These are phyloP conservation scores for Diaporthe helianthi DNA, from an alignment of 2,329 filamentous ascomycete species.

Conservation along the genomic window DNA sequence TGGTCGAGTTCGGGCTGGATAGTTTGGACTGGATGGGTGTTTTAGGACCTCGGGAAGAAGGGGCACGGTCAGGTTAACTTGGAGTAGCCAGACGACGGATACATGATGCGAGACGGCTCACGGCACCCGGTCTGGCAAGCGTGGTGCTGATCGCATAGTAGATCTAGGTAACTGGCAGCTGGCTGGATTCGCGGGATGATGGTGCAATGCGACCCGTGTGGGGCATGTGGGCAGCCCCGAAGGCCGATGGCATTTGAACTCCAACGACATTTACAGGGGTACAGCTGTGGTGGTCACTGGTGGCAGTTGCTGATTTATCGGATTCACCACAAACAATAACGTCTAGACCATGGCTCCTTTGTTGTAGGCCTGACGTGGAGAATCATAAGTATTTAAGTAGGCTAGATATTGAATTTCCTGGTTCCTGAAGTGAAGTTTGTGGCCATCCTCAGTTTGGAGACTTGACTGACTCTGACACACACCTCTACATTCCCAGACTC, in stretches of 20 bases:
- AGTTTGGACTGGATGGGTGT: neutral
- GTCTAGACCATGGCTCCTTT: neutral
- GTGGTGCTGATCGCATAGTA: constrained; percentile 23
- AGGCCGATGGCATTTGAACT: neutral
- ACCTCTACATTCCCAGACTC: neutral
- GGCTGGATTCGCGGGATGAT: constrained; percentile 6
- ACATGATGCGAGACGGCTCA: constrained; percentile 23
- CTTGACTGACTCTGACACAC: neutral
- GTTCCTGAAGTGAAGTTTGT: neutral
- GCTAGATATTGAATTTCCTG: neutral
- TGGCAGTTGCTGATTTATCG: too few species aligned
- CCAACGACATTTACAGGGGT: constrained; percentile 5
- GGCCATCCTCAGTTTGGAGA: neutral
- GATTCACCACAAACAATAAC: neutral
- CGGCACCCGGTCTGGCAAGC: constrained; percentile 16
- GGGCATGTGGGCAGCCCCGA: neutral
- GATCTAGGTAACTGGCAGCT: neutral
- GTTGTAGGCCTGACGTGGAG: neutral
- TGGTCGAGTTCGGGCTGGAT: neutral
- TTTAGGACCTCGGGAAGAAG: neutral
- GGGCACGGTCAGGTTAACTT: neutral
- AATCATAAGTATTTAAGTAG: too few species aligned
- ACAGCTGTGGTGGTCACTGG: neutral
- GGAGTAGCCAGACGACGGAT: constrained; percentile 13
- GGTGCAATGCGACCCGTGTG: constrained; percentile 24